Percentiles rank a stretch among this genome's conserved stretches.
These are phyloP conservation scores for Lobosporangium transversale DNA, from an alignment of 192 early-diverging fungal species.

Conservation along the genomic window DNA sequence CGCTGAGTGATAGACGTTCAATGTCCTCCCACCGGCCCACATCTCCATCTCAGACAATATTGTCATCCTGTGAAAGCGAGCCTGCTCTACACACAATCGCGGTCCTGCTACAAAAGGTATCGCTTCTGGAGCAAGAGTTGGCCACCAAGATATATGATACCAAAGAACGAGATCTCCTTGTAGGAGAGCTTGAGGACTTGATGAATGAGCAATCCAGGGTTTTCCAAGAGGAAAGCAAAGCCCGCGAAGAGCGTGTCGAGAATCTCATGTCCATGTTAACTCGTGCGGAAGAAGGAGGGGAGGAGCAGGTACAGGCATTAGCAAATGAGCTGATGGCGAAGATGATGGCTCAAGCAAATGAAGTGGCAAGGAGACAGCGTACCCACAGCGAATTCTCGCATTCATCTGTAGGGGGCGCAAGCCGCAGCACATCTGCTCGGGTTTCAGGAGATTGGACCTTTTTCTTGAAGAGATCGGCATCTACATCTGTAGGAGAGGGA, in stretches of 20 bases:
- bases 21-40: slow-evolving; percentile 7
- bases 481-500: slow-evolving; percentile 1
- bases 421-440: not conserved
- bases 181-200: slow-evolving; percentile 35
- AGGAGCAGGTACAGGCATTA: slow-evolving; percentile 29
- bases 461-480: slow-evolving; percentile 12
- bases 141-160: slow-evolving; percentile 43
- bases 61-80: slow-evolving; percentile 40
- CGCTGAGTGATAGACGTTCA: not conserved
- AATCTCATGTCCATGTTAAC: slow-evolving; percentile 19
- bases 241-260: slow-evolving; percentile 33
- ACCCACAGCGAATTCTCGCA: slow-evolving; percentile 12
- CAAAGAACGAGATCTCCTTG: slow-evolving; percentile 42
- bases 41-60: slow-evolving; percentile 27
- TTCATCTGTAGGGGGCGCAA: not conserved
- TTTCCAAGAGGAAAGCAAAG: slow-evolving; percentile 25
- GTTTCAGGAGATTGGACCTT: slow-evolving; percentile 28
- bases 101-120: slow-evolving; percentile 43
- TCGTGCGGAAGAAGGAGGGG: slow-evolving; percentile 26
- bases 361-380: slow-evolving; percentile 21
- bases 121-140: slow-evolving; percentile 37
- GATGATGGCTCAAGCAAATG: slow-evolving; percentile 36
- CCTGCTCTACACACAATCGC: slow-evolving; percentile 38
- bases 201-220: slow-evolving; percentile 37
- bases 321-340: slow-evolving; percentile 39